phyloP scores from a whole-genome alignment of 2,329 filamentous ascomycete species.

The Trichophyton verrucosum region DNA sequence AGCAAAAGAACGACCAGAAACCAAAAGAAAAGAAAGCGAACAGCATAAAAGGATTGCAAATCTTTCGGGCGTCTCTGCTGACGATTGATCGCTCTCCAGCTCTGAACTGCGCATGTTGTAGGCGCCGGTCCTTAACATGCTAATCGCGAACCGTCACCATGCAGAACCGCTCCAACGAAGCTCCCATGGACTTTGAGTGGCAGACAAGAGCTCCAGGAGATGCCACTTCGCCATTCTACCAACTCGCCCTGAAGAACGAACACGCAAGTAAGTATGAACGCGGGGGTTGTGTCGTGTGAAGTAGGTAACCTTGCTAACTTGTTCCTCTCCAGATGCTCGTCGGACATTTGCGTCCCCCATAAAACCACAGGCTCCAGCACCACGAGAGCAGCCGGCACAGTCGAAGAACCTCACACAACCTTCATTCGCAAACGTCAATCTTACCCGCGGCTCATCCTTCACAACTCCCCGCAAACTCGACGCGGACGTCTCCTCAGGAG shows the following conservation, averaged over 20 bases:
- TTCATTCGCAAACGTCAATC: constrained; percentile 20
- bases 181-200: constrained; percentile 42
- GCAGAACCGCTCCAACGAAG: constrained; percentile 31
- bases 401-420: constrained; percentile 38
- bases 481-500: constrained; percentile 37
- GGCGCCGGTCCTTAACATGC: neutral
- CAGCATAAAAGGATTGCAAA: too few species aligned
- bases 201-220: constrained; percentile 34
- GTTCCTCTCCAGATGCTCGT: constrained; percentile 24
- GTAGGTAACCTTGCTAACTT: neutral
- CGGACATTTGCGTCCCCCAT: constrained; percentile 35
- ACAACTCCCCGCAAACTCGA: constrained; percentile 39
- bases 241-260: constrained; percentile 34
- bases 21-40: too few species aligned
- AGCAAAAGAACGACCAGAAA: too few species aligned
- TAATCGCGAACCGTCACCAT: constrained; percentile 14
- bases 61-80: neutral
- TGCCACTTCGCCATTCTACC: constrained; percentile 35
- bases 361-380: constrained; percentile 36
- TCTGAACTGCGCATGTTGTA: neutral
- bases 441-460: constrained; percentile 31
- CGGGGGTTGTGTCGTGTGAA: neutral
- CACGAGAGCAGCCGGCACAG: constrained; percentile 40
- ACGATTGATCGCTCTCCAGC: neutral
- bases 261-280: constrained; percentile 15